Base-by-base conservation (phyloP, 352 stramenopile genomes). In the Globisporangium yorkense region DNA sequence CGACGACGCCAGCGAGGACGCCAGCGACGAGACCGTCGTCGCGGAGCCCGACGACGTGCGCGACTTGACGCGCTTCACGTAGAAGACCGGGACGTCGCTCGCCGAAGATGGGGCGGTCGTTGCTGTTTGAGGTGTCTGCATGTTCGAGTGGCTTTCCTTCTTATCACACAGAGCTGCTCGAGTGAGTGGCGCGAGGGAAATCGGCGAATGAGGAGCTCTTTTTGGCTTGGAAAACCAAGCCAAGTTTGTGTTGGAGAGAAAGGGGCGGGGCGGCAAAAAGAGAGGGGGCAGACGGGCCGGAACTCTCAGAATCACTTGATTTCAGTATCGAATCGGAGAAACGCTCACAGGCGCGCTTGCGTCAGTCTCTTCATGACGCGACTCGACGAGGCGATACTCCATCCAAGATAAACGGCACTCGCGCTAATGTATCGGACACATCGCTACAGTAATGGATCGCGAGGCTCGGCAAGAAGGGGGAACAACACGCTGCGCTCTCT, bases 1-100 rank as follows among this genome's bases (percentile, higher is more conserved):
- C 18, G 54, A 59, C 41, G 29, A 45, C 48, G 48, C n/a, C 12
- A 53, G 16, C 7, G 48, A 53, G 20, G 47, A 39, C 24, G 12
- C 15, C 10, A 27, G 45, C 47, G 47, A 21, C 24, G 24, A 20
- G 47, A 44, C 10, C 31, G 50, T 31, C 21, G 37, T 39, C 35
- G 52, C 52, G 8, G 41, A 49, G 18, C 15, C 39, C 41, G 13
- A 47, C 12, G 49, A 39, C 27, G 40, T n/a, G 18, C 43, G 43
- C 16, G n/a, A 13, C 43, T 48, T 48, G 43, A 16, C 43, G 43
- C 20, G 43, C 16, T 48, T 48, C 2, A 48, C 43, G 43, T 48
- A 48, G 43, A 29, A 48, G n/a, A 48, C 43, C 16, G 43, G 43
- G 43, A 48, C 16, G 43, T 48, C 43, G 41, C 41, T 39, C 33